Base-by-base conservation (phyloP, 2,329 filamentous ascomycete species). In the Claviceps africana region DNA sequence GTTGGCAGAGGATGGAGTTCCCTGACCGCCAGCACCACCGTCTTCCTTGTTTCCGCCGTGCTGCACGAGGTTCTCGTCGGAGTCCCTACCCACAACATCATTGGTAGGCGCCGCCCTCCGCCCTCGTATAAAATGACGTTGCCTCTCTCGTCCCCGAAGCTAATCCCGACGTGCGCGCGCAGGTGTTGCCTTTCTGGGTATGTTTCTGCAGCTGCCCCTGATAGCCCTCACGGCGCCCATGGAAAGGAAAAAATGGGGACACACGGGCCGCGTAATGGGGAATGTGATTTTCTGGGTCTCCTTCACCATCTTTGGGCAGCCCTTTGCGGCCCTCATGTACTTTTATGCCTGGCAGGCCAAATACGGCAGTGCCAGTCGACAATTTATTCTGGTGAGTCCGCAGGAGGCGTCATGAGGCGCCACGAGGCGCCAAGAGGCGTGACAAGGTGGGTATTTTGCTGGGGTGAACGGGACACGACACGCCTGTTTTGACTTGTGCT, bases 341-440 rank as follows among this genome's bases (percentile, higher is more conserved):
- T 98, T 96, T 67, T 97, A 97, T 65, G 90, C 90, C 1, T 98
- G 93, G 91, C 91, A 97, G 70, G 88, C 88, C 52, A 97, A 97
- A 72, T 96, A 95, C 65, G 93, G 93, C 13, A 89, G 84, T 61
- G 84, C 90, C 22, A 87, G 78, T 58, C 73, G 70, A 58, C 64
- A 65, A 49, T 57, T 64, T 56, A 37, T 55, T 2, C 54, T 47
- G 8, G 30, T 40, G n/a, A 47, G 25, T 47, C 25, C 40, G 31
- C 28, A 48, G 40, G 39, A 40, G 11, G 21, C n/a, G 47, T 53
- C 40, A 13, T 51, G 31, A 50, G 46, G 30, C n/a, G n/a, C n/a
- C n/a, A n/a, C n/a, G n/a, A n/a, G n/a, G n/a, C n/a, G n/a, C n/a
- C n/a, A n/a, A n/a, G n/a, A n/a, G n/a, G n/a, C n/a, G n/a, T n/a